phyloP scores from a whole-genome alignment of 108 stramenopile genomes.

The Halocafeteria seosinensis region DNA sequence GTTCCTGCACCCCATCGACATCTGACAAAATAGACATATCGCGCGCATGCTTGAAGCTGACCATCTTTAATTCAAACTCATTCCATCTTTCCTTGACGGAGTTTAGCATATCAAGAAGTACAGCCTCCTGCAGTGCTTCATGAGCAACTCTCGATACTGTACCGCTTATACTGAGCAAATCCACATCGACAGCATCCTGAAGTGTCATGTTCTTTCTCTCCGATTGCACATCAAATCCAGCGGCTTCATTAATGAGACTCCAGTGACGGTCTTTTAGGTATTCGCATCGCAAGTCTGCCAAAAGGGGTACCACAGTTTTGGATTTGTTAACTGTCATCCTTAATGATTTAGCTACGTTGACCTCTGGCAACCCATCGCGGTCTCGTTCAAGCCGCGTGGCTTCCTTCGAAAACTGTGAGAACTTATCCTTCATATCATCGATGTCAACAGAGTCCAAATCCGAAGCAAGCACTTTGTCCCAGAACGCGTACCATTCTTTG shows the following conservation, averaged over 20 bases:
- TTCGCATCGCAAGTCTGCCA: constrained; percentile 18
- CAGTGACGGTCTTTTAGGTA: constrained; percentile 14
- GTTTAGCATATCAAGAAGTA: constrained; percentile 8
- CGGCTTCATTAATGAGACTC: constrained; percentile 10
- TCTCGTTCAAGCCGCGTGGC: constrained; percentile 18
- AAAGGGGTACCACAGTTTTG: constrained; percentile 19
- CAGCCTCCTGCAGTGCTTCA: constrained; percentile 25
- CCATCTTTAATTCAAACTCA: constrained; percentile 14
- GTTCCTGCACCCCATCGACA: constrained; percentile 24
- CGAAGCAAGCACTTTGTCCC: constrained; percentile 8
- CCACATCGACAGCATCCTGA: not conserved
- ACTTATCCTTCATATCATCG: constrained; percentile 17
- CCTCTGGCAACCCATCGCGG: constrained; percentile 10
- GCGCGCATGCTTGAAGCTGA: constrained; percentile 15
- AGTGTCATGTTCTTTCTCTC: not conserved
- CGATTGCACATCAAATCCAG: not conserved
- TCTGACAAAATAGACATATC: constrained; percentile 18
- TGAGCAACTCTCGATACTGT: constrained; percentile 12
- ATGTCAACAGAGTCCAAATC: constrained; percentile 16
- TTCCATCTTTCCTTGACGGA: constrained; percentile 21
- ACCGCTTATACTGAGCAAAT: constrained; percentile 11
- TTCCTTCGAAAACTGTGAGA: constrained; percentile 14
- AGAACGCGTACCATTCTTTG: constrained; percentile 7
- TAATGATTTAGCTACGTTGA: constrained; percentile 14
- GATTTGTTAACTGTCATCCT: constrained; percentile 17